phyloP scores from a whole-genome alignment of 2,329 filamentous ascomycete genomes.

The Dactylellina haptotyla region DNA sequence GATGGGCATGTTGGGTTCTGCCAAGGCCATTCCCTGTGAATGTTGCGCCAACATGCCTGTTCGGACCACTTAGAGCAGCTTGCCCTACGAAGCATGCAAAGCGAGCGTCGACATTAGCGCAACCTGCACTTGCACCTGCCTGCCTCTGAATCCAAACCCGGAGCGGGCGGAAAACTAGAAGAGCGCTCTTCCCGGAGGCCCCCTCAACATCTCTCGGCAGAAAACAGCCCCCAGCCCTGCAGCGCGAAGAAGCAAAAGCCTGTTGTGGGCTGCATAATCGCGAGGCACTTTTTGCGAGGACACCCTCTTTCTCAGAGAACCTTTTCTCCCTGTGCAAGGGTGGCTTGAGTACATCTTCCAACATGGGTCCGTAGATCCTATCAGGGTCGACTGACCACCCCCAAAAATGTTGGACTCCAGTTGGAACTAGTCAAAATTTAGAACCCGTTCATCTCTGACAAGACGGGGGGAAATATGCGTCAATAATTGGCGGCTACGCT shows the following conservation, averaged over 20 bases:
- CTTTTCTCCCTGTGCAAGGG: slow-evolving; percentile 23
- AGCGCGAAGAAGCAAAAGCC: slow-evolving; percentile 39
- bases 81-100: neutral
- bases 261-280: slow-evolving; percentile 19
- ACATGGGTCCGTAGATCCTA: slow-evolving; percentile 45
- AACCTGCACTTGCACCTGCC: slow-evolving; percentile 4
- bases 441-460: slow-evolving; percentile 16
- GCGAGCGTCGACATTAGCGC: slow-evolving; percentile 26
- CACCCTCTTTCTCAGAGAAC: slow-evolving; percentile 34
- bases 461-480: slow-evolving; percentile 14
- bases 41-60: slow-evolving; percentile 41
- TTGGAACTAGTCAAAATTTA: slow-evolving; percentile 45
- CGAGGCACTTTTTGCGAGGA: slow-evolving; percentile 37
- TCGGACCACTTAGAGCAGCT: slow-evolving; percentile 5
- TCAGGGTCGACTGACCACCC: slow-evolving; percentile 27
- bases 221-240: neutral
- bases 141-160: neutral
- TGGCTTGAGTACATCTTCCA: slow-evolving; percentile 15
- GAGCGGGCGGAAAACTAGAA: neutral
- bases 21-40: slow-evolving; percentile 13
- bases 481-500: slow-evolving; percentile 50
- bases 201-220: slow-evolving; percentile 17
- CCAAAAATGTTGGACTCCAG: slow-evolving; percentile 36
- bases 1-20: slow-evolving; percentile 8
- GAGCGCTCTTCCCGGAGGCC: slow-evolving; percentile 17